Percentiles rank a stretch among this genome's conserved stretches.
phyloP scores from a whole-genome alignment of 495 filamentous ascomycete genomes.

The Penicillium diatomitis region DNA sequence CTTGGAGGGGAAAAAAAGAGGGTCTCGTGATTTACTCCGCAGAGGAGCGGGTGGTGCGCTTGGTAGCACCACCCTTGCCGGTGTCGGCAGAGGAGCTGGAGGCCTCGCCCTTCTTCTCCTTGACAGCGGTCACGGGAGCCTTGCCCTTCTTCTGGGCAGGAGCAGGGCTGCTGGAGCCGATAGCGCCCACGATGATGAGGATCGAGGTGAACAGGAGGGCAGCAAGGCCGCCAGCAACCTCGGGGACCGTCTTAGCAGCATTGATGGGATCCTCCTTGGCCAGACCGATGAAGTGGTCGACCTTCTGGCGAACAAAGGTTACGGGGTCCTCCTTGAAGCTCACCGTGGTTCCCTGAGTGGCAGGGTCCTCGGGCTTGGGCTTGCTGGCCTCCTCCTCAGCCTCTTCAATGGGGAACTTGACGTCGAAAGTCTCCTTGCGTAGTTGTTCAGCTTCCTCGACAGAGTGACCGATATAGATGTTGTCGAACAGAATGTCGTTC shows the following conservation, averaged over 20 bases:
- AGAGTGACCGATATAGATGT: slow-evolving; percentile 99
- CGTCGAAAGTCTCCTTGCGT: slow-evolving; percentile 82
- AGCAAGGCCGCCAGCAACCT: slow-evolving; percentile 72
- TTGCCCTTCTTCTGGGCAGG: slow-evolving; percentile 59
- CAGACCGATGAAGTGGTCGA: slow-evolving; percentile 78
- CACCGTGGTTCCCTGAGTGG: slow-evolving; percentile 60
- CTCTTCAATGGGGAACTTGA: slow-evolving; percentile 82
- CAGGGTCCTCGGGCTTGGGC: slow-evolving; percentile 64
- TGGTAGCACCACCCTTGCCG: slow-evolving; percentile 56
- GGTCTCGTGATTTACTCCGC: slow-evolving; percentile 28
- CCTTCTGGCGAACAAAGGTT: slow-evolving; percentile 80
- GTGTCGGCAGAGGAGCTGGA: slow-evolving; percentile 56
- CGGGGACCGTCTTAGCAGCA: slow-evolving; percentile 85
- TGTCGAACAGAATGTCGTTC: slow-evolving; percentile 97
- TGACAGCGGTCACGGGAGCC: slow-evolving; percentile 58
- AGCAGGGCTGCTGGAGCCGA: slow-evolving; percentile 45
- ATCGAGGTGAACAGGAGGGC: slow-evolving; percentile 60
- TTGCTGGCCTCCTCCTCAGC: slow-evolving; percentile 71
- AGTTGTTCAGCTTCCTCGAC: slow-evolving; percentile 85
- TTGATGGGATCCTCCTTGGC: slow-evolving; percentile 80
- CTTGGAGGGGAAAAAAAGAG: neutral
- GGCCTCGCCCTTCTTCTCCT: slow-evolving; percentile 73
- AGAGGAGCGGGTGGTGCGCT: slow-evolving; percentile 53
- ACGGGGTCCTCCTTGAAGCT: slow-evolving; percentile 92
- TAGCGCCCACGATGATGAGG: slow-evolving; percentile 52